A percentile compares a stretch with the other conserved stretches of the same genome.
phyloP scores from a whole-genome alignment of 805 yeast species.

The Saccharomycodes ludwigii region DNA sequence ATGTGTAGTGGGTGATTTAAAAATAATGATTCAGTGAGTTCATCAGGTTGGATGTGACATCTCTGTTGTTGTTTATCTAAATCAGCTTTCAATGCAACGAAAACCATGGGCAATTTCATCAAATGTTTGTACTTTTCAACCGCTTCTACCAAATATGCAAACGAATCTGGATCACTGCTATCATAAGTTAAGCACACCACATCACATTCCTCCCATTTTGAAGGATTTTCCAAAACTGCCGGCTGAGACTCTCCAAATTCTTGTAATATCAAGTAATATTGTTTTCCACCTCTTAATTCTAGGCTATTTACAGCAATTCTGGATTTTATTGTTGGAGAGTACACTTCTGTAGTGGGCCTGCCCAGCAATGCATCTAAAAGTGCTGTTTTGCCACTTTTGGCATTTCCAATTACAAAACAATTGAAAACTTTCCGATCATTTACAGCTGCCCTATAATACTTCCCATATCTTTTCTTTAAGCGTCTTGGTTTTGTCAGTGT shows the following conservation, averaged over 20 bases:
- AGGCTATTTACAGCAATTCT: constrained; percentile 82
- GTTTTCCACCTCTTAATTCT: constrained; percentile 89
- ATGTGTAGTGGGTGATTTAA: constrained; percentile 82
- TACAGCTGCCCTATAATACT: constrained; percentile 53
- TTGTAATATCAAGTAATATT: constrained; percentile 81
- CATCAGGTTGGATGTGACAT: constrained; percentile 76
- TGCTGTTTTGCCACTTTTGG: constrained; percentile 80
- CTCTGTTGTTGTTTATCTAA: constrained; percentile 92
- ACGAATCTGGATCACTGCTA: constrained; percentile 92
- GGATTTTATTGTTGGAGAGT: constrained; percentile 75
- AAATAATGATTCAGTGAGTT: constrained; percentile 51
- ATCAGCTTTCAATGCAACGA: constrained; percentile 91
- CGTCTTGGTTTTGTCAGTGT: constrained; percentile 76
- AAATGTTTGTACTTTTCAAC: constrained; percentile 44
- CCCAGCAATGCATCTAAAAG: constrained; percentile 72
- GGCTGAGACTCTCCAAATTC: constrained; percentile 83
- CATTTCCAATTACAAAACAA: constrained; percentile 77
- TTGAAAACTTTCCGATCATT: constrained; percentile 84
- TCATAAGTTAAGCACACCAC: constrained; percentile 85
- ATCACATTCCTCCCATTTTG: constrained; percentile 73
- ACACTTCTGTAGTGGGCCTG: constrained; percentile 53
- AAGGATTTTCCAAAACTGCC: constrained; percentile 61
- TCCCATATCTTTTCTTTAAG: constrained; percentile 52
- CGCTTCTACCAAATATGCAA: constrained; percentile 68
- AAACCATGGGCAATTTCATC: constrained; percentile 65